Evolutionary conservation across 2,329 filamentous ascomycete species (phyloP).

Genomic region (Alternaria atra): DNA sequence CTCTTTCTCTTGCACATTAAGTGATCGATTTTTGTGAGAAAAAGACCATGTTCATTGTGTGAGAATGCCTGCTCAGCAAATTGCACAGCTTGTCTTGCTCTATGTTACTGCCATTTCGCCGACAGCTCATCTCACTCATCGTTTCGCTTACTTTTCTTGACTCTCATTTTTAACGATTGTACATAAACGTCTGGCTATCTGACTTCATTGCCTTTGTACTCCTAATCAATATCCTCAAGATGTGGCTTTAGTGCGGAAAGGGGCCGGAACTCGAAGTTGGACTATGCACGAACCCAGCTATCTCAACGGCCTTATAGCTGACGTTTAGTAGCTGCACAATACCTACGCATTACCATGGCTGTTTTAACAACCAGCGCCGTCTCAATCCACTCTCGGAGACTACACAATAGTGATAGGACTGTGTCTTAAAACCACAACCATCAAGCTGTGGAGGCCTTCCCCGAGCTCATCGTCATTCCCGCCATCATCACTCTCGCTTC

Average conservation of each 20-base stretch:
- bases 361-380: neutral
- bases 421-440: neutral
- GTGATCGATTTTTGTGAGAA: neutral
- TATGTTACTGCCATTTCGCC: neutral
- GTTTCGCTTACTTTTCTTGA: neutral
- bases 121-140: neutral
- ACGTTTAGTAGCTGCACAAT: neutral
- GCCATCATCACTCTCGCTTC: constrained; percentile 1
- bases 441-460: neutral
- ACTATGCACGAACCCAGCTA: neutral
- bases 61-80: neutral
- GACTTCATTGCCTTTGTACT: too few species aligned
- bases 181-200: neutral
- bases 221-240: neutral
- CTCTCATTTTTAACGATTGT: neutral
- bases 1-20: neutral
- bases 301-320: neutral
- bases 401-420: neutral
- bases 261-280: neutral
- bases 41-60: neutral
- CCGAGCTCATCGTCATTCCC: neutral
- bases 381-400: neutral
- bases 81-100: neutral
- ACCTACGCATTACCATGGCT: neutral
- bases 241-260: neutral